Evolutionary conservation across 108 stramenopile genomes (phyloP).

Genomic region (Nitzschia sp.): DNA sequence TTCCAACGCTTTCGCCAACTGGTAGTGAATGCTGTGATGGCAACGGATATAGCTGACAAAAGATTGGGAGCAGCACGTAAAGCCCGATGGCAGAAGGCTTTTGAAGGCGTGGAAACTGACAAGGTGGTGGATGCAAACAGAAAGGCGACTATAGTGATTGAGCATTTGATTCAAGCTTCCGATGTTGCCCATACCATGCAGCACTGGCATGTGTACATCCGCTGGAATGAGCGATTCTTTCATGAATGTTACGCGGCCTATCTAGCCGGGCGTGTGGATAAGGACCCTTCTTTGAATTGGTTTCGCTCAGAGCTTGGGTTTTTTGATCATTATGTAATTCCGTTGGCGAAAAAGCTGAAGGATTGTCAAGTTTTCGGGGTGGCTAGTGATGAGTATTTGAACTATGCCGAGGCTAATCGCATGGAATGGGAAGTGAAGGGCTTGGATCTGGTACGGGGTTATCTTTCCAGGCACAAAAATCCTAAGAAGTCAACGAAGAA

Average conservation of each 20-base stretch:
- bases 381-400: constrained; percentile 18
- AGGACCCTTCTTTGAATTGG: constrained; percentile 13
- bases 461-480: background rate
- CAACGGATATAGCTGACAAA: constrained; percentile 36
- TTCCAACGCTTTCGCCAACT: constrained; percentile 40
- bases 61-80: constrained; percentile 5
- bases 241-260: background rate
- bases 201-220: constrained; percentile 49
- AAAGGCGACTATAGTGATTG: constrained; percentile 39
- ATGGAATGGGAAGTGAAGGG: constrained; percentile 12
- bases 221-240: constrained; percentile 53
- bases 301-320: constrained; percentile 16
- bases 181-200: constrained; percentile 63
- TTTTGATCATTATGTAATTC: constrained; percentile 19
- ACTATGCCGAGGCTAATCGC: constrained; percentile 17
- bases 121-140: constrained; percentile 16
- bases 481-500: no score
- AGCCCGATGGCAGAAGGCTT: constrained; percentile 24
- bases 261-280: constrained; percentile 2
- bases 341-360: constrained; percentile 20
- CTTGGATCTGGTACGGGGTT: background rate
- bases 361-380: constrained; percentile 23
- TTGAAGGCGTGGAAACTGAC: background rate
- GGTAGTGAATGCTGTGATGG: constrained; percentile 35
- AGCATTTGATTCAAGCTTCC: constrained; percentile 54